Evolutionary conservation across 805 yeast genomes (phyloP), one percentile per base, ranked within the genome.

Genomic region (Clavispora phyllophila): DNA sequence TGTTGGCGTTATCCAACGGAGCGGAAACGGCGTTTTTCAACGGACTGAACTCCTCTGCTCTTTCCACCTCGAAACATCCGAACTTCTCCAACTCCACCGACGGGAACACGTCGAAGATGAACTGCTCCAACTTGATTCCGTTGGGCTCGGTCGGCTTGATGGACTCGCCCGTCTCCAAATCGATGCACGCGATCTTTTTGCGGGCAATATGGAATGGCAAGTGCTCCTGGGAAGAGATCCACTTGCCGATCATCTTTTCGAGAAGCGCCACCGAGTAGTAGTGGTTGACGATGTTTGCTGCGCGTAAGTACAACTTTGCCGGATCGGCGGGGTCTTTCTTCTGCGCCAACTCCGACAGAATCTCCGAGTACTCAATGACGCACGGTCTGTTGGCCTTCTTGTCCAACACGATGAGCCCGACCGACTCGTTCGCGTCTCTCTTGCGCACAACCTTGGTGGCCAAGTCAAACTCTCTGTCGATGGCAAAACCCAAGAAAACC

Each of bases 281-380:
- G 65, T 93, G 99, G 62, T 93, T 93, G 42, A 93, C 99, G 50
- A 93, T 93, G 65, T 93, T 93, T 20, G 96, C 99, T 4, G 98
- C 96, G 53, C 98, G 78, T 53, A 88, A 76, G 50, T 76, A 76
- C 45, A 93, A 73, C 47, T 82, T 70, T 37, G 54, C 39, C 6
- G 51, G 25, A 14, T 82, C 84, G 20, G 73, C 61, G 1, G 75
- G 73, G 49, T 84, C 93, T 22, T 65, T 65, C 46, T 78, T 81
- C 55, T 78, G 79, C 18, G 91, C 83, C 56, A 90, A 72, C 51
- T 84, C 90, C 25, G 68, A 58, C 8, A 88, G 74, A 48, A 93
- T 88, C 66, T 93, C 99, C 31, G 95, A 84, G 66, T 93, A 93
- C 64, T 93, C 99, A 54, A 93, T 86, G 35, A 93, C 99, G 45